Base-by-base conservation (phyloP, 257 asterid species). In the Plantago major region DNA sequence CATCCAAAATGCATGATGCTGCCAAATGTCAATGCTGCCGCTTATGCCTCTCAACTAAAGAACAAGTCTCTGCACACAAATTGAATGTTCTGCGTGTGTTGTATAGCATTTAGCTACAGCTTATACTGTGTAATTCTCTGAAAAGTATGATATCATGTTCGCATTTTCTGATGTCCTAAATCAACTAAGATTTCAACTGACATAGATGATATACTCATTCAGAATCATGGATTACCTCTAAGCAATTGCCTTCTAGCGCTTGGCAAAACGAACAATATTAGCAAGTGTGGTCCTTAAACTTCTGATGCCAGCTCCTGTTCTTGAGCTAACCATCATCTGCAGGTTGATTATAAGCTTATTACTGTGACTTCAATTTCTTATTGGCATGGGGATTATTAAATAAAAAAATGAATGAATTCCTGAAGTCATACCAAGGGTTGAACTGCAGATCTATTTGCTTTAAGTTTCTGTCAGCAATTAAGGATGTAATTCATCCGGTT, bases 281-380 rank as follows among this genome's bases (percentile, higher is more conserved):
- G 88, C 59, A 54, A 93, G 95, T 46, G 72, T 96, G 0, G 95
- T 87, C 75, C 97, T 87, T 69, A 93, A 79, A 72, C 95, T 83
- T 77, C 95, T 78, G 68, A 89, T 74, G 44, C 99, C 99, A 26
- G 97, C 97, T 38, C 99, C 99, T 59, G 96, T 81, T 76, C 58
- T 89, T 10, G 99, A 87, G 92, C 99, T 87, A 63, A 81, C 82
- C 97, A 93, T 93, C 96, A 93, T 87, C 97, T 93, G 90, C 65
- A 64, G 64, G 56, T 63, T 14, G 40, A 55, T 46, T 46, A 6
- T 49, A 22, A 48, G 28, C 19, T 57, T 62, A 50, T 16, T 46
- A 45, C 33, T 46, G 26, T 16, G 58, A 10, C 26, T 22, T 22
- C 26, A 53, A 55, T 8, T 55, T 71, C 65, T 33, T 52, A 7